Evolutionary conservation across 2,329 filamentous ascomycete genomes (phyloP), one percentile per base, ranked within the genome.

Genomic region (Colletotrichum spinosum): DNA sequence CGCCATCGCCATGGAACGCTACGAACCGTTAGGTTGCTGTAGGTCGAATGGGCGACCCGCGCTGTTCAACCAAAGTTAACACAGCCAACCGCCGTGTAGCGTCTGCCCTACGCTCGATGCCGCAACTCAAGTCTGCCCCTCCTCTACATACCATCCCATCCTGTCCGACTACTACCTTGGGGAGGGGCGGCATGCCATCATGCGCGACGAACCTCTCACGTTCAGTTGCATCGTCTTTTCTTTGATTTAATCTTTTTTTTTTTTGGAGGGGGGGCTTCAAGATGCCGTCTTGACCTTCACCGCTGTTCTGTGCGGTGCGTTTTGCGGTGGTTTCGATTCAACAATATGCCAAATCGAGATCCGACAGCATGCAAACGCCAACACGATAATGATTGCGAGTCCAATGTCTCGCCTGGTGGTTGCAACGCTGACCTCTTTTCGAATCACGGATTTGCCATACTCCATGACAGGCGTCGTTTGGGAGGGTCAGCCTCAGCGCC

Each of bases 71-170:
- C 25, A 54, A 25, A 25, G 55, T 56, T 45, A 61, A 55, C 51
- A 35, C 52, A 39, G 57, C 46, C 61, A 55, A 39, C 57, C 57
- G 52, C 62, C 50, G 34, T 50, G 35, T 50, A 25, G 25, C 50
- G 42, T 55, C 51, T 61, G 57, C 52, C 58, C 35, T 62, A 48
- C 44, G 51, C 15, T 51, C 46, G 46, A 52, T 88, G 51, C 39
- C 62, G 41, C 57, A 41, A 25, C 25, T 25, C 25, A 25, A 25
- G 4, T 25, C 51, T 55, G 50, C 51, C 62, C 57, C 57, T 61
- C 62, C 37, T 55, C 44, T 56, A 37, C 45, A 48, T 39, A 25
- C 25, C 25, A 25, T 25, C 25, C 25, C 25, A 25, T 25, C 25
- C 25, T 25, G 25, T 25, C 4, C 25, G 4, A 25, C 25, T 25